These are phyloP conservation scores for Tolypocladium inflatum DNA, from an alignment of 2,329 filamentous ascomycete species.

Conservation along the genomic window DNA sequence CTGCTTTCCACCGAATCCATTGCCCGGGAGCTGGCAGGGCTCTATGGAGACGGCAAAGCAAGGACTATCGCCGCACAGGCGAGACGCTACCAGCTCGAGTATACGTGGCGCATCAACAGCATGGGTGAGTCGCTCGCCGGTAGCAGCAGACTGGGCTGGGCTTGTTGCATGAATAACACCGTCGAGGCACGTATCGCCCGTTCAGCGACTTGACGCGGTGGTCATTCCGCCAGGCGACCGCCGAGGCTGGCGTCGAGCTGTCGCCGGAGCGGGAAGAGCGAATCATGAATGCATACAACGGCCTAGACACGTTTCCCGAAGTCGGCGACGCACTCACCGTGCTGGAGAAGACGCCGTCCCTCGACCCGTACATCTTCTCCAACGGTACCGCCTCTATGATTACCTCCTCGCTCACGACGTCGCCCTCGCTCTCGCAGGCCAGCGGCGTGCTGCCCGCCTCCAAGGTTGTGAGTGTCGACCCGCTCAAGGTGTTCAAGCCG, in stretches of 20 bases:
- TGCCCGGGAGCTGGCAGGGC: constrained; percentile 42
- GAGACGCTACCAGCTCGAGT: constrained; percentile 65
- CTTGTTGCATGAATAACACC: not conserved
- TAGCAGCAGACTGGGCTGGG: not conserved
- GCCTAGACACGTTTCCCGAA: constrained; percentile 55
- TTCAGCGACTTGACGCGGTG: constrained; percentile 38
- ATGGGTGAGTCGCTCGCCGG: constrained; percentile 48
- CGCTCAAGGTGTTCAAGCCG: constrained; percentile 54
- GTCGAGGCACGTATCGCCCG: constrained; percentile 32
- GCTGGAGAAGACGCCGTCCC: constrained; percentile 25
- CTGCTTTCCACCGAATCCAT: constrained; percentile 65
- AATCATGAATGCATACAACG: constrained; percentile 56
- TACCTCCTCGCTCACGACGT: constrained; percentile 45
- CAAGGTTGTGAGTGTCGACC: constrained; percentile 40
- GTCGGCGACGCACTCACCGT: constrained; percentile 42
- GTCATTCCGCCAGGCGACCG: constrained; percentile 53
- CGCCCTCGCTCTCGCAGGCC: constrained; percentile 42
- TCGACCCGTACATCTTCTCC: constrained; percentile 56
- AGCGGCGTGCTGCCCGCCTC: constrained; percentile 27
- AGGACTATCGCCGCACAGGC: constrained; percentile 49
- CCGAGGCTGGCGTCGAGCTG: constrained; percentile 43
- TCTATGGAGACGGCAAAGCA: constrained; percentile 50
- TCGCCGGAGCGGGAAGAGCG: constrained; percentile 29
- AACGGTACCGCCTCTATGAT: constrained; percentile 61
- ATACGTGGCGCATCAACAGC: constrained; percentile 66